Percentiles rank a stretch among this genome's conserved stretches.
These are phyloP conservation scores for Termitomyces sp. DNA, from an alignment of 1,284 basidiomycete species.

Conservation along the genomic window DNA sequence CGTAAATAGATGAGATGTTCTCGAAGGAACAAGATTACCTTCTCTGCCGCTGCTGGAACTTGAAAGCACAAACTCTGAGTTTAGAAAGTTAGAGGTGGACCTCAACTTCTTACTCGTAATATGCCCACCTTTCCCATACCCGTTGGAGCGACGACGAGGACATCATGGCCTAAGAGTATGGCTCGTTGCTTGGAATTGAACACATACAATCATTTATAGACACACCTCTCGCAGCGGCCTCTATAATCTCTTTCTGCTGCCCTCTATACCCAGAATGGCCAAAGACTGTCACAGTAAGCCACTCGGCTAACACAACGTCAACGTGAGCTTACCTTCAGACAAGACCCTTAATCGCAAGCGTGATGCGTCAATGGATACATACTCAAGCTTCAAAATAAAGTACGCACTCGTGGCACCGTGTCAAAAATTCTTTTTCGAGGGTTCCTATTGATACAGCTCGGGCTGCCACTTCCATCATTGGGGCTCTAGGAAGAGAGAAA, in stretches of 20 bases:
- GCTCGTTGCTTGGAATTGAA: background rate
- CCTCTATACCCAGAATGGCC: constrained; percentile 65
- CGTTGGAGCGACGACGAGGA: constrained; percentile 82
- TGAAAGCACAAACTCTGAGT: constrained; percentile 80
- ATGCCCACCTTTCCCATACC: constrained; percentile 78
- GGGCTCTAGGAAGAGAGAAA: background rate
- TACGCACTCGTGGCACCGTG: background rate
- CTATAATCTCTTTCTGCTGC: constrained; percentile 72
- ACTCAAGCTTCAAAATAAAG: background rate
- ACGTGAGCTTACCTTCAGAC: constrained; percentile 7
- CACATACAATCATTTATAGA: constrained; percentile 4
- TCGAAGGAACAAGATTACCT: constrained; percentile 29
- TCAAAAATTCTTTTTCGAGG: background rate
- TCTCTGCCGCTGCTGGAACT: constrained; percentile 70
- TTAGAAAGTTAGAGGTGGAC: background rate
- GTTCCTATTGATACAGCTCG: background rate
- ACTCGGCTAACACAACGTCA: background rate
- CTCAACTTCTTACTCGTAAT: background rate
- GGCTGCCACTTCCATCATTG: background rate
- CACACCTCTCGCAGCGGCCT: constrained; percentile 58
- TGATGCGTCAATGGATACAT: background rate
- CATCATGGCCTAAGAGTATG: constrained; percentile 48
- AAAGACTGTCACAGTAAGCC: constrained; percentile 45
- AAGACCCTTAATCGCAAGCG: constrained; percentile 9
- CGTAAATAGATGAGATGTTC: background rate